Percentiles rank a stretch among this genome's conserved stretches.
These are phyloP conservation scores for Pharus latifolius DNA, from an alignment of 176 grass and related monocot genomes.

Conservation along the genomic window DNA sequence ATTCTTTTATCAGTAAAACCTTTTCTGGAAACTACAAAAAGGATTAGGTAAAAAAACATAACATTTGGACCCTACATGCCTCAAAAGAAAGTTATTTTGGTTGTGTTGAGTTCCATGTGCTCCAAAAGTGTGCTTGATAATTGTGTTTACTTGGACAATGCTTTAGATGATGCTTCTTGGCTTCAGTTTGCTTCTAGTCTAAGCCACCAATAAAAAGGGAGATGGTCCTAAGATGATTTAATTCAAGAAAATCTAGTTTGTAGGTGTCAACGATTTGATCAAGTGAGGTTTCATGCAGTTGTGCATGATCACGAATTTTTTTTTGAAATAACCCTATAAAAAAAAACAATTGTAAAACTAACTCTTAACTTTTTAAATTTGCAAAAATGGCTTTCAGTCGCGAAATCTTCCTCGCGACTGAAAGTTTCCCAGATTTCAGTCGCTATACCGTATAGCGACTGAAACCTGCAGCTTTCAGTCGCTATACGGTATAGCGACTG, in stretches of 20 bases:
- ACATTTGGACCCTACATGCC: background rate
- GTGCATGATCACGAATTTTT: background rate
- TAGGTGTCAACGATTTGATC: background rate
- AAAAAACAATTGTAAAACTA: too few species aligned
- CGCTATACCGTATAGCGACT: too few species aligned
- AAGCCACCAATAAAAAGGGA: background rate
- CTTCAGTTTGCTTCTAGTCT: slow-evolving; percentile 1
- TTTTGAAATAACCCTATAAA: too few species aligned
- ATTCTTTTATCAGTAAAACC: background rate
- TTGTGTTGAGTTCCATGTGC: slow-evolving; percentile 24
- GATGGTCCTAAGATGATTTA: background rate
- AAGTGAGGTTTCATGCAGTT: background rate
- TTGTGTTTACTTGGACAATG: slow-evolving; percentile 2
- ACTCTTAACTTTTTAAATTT: too few species aligned
- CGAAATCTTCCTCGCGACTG: too few species aligned
- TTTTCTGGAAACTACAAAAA: background rate
- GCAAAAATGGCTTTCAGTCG: too few species aligned
- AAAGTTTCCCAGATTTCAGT: too few species aligned
- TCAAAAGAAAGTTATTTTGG: background rate
- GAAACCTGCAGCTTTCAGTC: too few species aligned
- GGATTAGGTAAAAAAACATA: slow-evolving; percentile 1
- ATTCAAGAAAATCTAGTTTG: background rate
- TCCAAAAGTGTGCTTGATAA: background rate
- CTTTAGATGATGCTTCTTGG: background rate
- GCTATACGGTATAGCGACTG: too few species aligned